Evolutionary conservation across 768 basidiomycete species (phyloP), one percentile per base, ranked within the genome.

Genomic region (Xerocomellus chrysenteron): DNA sequence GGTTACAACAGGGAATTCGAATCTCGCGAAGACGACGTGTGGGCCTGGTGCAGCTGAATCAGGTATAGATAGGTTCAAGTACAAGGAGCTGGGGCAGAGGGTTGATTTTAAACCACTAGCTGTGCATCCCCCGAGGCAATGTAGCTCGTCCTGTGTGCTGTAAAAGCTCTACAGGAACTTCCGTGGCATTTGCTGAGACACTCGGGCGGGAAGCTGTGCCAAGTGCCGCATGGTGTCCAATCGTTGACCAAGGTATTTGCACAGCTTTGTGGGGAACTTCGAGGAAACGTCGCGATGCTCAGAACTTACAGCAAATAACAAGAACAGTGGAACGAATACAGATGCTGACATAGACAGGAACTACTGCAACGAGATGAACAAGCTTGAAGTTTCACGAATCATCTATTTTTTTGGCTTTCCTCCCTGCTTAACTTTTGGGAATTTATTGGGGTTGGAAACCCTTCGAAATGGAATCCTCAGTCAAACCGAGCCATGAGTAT

Each of bases 241-340:
- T 16, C 14, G 35, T 14, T 16, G 14, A 36, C 35, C 35, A 5
- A 14, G 13, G n/a, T 30, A 49, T 36, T 48, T 30, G 28, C 50
- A 60, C 47, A 49, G 49, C 59, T 46, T 50, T 37, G 42, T 9
- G 47, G 36, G 35, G 47, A 4, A 39, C 9, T 46, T 46, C 6
- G 10, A 17, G 5, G 10, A 39, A 39, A 39, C 17, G 9, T 39
- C 17, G 28, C 28, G 2, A 5, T 32, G 10, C 30, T 33, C 45
- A 9, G 21, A 30, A n/a, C 44, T 45, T 4, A 28, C 26, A 60
- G 8, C 4, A 54, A 30, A 26, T 9, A n/a, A 4, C 28, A 19
- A 41, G 14, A 40, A 35, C 21, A 21, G 21, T 43, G 17, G 10
- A 12, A 44, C 35, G 5, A 42, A 21, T 11, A 52, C 40, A 54